These are phyloP conservation scores for Falciphora oryzae DNA, from an alignment of 2,329 filamentous ascomycete species.

Conservation along the genomic window DNA sequence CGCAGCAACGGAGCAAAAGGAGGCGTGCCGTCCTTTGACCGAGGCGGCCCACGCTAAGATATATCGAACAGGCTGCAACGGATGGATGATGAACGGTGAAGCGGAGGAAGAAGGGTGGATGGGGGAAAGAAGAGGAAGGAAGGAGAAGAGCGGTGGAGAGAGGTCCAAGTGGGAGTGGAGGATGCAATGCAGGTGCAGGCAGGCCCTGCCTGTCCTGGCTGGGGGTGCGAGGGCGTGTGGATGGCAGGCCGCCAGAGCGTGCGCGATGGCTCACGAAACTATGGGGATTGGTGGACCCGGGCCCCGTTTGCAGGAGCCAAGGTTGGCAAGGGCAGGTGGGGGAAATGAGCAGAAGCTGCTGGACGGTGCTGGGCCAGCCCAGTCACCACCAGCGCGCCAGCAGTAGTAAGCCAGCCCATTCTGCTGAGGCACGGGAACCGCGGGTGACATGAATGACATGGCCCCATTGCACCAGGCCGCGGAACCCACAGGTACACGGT, in stretches of 20 bases:
- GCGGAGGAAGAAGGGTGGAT: constrained; percentile 15
- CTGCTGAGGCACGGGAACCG: no score
- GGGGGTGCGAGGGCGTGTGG: constrained; percentile 1
- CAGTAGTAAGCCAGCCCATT: no score
- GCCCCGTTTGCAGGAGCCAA: background rate
- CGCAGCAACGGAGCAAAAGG: constrained; percentile 12
- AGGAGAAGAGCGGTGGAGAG: constrained; percentile 26
- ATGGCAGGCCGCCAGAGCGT: constrained; percentile 2
- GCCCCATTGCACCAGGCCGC: background rate
- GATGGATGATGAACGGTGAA: constrained; percentile 12
- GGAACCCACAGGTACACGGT: no score
- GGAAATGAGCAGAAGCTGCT: constrained; percentile 9
- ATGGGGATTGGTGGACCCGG: constrained; percentile 2
- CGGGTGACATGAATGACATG: constrained; percentile 10
- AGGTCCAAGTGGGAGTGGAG: constrained; percentile 7
- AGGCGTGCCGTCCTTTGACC: constrained; percentile 11
- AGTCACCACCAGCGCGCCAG: constrained; percentile 3
- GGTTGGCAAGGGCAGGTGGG: background rate
- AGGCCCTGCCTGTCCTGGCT: background rate
- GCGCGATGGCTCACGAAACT: constrained; percentile 4
- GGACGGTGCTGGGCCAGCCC: constrained; percentile 4
- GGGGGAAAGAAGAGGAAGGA: constrained; percentile 27
- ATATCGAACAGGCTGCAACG: constrained; percentile 8
- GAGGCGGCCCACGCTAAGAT: constrained; percentile 8
- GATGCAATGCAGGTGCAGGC: constrained; percentile 5